A percentile compares a stretch with the other conserved stretches of the same genome.
phyloP scores from a whole-genome alignment of 495 filamentous ascomycete genomes.

The Podospora tetraspora region DNA sequence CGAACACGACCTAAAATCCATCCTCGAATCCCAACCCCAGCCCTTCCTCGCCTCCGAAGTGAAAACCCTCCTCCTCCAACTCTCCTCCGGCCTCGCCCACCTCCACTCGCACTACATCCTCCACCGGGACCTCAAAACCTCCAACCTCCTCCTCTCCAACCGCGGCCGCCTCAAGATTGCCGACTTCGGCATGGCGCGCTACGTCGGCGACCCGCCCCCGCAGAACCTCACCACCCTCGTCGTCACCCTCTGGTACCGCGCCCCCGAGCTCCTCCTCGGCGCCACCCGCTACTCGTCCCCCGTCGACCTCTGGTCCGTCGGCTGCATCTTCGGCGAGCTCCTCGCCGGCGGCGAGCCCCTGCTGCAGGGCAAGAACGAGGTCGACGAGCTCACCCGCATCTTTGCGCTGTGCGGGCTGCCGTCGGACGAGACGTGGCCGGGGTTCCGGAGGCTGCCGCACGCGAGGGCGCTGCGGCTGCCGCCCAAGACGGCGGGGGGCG shows the following conservation, averaged over 20 bases:
- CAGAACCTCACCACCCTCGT: constrained; percentile 87
- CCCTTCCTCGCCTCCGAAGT: constrained; percentile 90
- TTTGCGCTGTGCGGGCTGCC: constrained; percentile 90
- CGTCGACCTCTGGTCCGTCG: constrained; percentile 93
- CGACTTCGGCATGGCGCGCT: constrained; percentile 96
- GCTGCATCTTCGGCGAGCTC: constrained; percentile 94
- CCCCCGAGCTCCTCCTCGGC: constrained; percentile 86
- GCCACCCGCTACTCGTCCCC: constrained; percentile 67
- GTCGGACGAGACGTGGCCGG: constrained; percentile 78
- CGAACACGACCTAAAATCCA: constrained; percentile 93
- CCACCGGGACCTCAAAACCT: constrained; percentile 95
- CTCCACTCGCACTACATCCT: constrained; percentile 90
- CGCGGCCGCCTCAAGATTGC: constrained; percentile 92
- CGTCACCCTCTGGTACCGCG: constrained; percentile 95
- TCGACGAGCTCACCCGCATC: constrained; percentile 71
- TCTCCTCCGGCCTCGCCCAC: constrained; percentile 74
- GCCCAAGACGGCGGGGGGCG: constrained; percentile 32
- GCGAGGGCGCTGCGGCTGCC: constrained; percentile 81
- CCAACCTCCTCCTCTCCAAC: constrained; percentile 93
- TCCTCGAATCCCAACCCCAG: constrained; percentile 86
- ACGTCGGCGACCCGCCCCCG: constrained; percentile 69
- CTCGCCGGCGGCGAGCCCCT: constrained; percentile 65
- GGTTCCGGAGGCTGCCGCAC: constrained; percentile 83
- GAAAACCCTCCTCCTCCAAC: constrained; percentile 83
- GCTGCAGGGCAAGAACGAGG: constrained; percentile 89